Percentiles rank a stretch among this genome's conserved stretches.
Evolutionary conservation across 805 yeast genomes (phyloP).

Genomic region (Saccharomycopsis fibuligera): DNA sequence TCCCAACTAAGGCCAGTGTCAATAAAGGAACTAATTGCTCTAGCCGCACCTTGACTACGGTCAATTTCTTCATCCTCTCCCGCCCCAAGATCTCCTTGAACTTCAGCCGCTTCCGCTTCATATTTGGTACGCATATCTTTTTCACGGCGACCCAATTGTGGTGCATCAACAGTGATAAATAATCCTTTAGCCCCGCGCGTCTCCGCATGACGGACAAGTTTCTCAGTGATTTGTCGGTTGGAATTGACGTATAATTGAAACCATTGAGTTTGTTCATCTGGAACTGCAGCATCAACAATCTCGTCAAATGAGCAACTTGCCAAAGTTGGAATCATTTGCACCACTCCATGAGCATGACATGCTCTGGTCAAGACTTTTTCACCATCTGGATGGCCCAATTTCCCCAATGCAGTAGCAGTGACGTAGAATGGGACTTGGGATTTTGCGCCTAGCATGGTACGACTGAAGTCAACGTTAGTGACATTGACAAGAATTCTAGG

Average conservation of each 20-base stretch:
- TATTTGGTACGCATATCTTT: slow-evolving; percentile 71
- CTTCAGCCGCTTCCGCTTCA: slow-evolving; percentile 39
- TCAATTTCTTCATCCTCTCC: slow-evolving; percentile 50
- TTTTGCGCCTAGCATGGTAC: slow-evolving; percentile 61
- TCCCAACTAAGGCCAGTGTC: slow-evolving; percentile 63
- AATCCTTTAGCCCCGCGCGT: slow-evolving; percentile 70
- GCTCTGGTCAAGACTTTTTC: slow-evolving; percentile 81
- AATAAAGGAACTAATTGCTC: slow-evolving; percentile 81
- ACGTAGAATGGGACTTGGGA: slow-evolving; percentile 77
- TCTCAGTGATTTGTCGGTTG: slow-evolving; percentile 58
- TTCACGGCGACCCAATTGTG: slow-evolving; percentile 85
- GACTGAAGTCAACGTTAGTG: slow-evolving; percentile 35
- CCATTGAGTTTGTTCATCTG: slow-evolving; percentile 70
- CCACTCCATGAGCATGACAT: slow-evolving; percentile 62
- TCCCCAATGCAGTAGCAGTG: slow-evolving; percentile 89
- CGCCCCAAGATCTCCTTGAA: slow-evolving; percentile 40
- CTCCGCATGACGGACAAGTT: slow-evolving; percentile 66
- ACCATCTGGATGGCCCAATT: slow-evolving; percentile 89
- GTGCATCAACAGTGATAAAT: slow-evolving; percentile 90
- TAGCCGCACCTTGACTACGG: slow-evolving; percentile 74
- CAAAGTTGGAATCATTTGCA: slow-evolving; percentile 90
- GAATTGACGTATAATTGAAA: slow-evolving; percentile 79
- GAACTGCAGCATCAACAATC: slow-evolving; percentile 68
- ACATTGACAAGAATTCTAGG: slow-evolving; percentile 84
- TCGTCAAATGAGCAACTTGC: slow-evolving; percentile 88